A percentile compares a stretch with the other conserved stretches of the same genome.
Evolutionary conservation across 306 rosid genomes (phyloP).

Genomic region (Lablab purpureus): DNA sequence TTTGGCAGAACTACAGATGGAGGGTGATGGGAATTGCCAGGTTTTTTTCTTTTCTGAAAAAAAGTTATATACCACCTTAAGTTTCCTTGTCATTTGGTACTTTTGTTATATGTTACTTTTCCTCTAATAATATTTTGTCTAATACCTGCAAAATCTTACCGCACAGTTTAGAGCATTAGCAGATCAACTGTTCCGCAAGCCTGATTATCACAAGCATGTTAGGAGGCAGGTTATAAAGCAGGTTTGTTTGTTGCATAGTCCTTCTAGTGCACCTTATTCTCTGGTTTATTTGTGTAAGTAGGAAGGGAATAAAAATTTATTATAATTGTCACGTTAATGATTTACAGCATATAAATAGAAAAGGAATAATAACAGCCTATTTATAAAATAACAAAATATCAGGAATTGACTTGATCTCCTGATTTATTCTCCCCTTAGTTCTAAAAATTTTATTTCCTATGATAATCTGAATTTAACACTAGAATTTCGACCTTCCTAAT

Average conservation of each 20-base stretch:
- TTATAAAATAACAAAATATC: too few relatives aligned
- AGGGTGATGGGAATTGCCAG: conserved; percentile 99
- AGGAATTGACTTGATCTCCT: too few relatives aligned
- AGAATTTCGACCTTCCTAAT: too few relatives aligned
- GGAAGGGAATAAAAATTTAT: too few relatives aligned
- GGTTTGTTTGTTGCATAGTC: conserved; percentile 56
- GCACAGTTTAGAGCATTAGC: conserved; percentile 97
- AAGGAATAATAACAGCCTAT: too few relatives aligned
- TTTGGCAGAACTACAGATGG: conserved; percentile 87
- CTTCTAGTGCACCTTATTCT: conserved; percentile 26
- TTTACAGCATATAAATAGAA: too few relatives aligned
- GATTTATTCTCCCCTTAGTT: too few relatives aligned
- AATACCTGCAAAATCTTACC: conserved; percentile 41
- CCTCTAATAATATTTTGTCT: conserved; percentile 37
- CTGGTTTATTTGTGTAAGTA: conserved; percentile 12
- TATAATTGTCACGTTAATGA: too few relatives aligned
- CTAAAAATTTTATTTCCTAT: too few relatives aligned
- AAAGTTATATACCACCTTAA: conserved; percentile 33
- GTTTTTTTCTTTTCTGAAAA: conserved; percentile 47
- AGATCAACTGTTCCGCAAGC: conserved; percentile 85
- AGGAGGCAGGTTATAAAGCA: conserved; percentile 91
- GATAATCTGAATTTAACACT: too few relatives aligned
- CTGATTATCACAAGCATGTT: conserved; percentile 94
- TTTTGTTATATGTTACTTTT: conserved; percentile 17
- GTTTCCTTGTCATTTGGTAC: conserved; percentile 9